Conservation (phyloP, 1,139 yeast species). For the Yamadazyma diddensiae region DNA sequence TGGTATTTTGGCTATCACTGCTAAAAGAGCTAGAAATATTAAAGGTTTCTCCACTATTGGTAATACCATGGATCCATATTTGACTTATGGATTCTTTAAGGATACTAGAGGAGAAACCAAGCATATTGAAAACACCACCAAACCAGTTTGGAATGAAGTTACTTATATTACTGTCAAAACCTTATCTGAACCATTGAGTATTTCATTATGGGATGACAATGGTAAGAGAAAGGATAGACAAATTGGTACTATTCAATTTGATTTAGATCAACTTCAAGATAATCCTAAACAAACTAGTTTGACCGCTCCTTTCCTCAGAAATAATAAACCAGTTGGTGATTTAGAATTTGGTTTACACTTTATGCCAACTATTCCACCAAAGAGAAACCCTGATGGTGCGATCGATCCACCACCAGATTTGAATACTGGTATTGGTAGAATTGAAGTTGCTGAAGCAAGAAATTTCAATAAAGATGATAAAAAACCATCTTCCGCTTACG, state of each 20-base stretch:
- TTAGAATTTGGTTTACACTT: constrained; percentile 67
- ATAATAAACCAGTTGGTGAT: constrained; percentile 78
- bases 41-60: constrained; percentile 68
- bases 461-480: constrained; percentile 33
- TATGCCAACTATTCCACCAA: constrained; percentile 78
- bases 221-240: constrained; percentile 76
- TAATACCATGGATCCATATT: constrained; percentile 86
- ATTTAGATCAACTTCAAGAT: constrained; percentile 63
- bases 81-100: constrained; percentile 62
- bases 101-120: constrained; percentile 65
- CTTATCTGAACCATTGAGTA: constrained; percentile 74
- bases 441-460: constrained; percentile 53
- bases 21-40: constrained; percentile 65
- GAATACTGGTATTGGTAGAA: constrained; percentile 83
- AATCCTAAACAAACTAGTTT: constrained; percentile 52
- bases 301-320: constrained; percentile 61
- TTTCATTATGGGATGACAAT: constrained; percentile 70
- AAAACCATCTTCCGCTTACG: constrained; percentile 59
- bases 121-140: constrained; percentile 58
- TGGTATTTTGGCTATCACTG: constrained; percentile 75
- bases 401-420: constrained; percentile 85
- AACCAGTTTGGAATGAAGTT: constrained; percentile 85
- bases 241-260: constrained; percentile 76
- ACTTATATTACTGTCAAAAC: constrained; percentile 67
- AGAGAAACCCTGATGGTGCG: constrained; percentile 79